Percentiles rank a stretch among this genome's conserved stretches.
Conservation (phyloP, 192 early-diverging fungal species). For the Martensiomyces pterosporus region DNA sequence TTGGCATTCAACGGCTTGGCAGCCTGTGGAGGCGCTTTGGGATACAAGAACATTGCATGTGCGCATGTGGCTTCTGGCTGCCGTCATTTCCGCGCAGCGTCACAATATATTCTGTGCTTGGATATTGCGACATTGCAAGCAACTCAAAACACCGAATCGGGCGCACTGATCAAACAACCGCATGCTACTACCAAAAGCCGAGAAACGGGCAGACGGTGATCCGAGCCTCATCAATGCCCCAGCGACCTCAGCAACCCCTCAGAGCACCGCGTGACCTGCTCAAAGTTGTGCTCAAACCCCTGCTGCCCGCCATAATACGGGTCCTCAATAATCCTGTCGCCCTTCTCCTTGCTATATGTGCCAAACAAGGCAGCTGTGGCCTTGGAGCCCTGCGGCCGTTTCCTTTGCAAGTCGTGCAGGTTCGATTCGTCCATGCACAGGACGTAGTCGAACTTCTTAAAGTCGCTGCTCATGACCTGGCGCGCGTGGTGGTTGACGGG, state of each 20-base stretch:
- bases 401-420: slow-evolving; percentile 54
- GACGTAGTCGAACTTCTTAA: slow-evolving; percentile 73
- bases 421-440: slow-evolving; percentile 91
- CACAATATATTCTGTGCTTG: too few species aligned
- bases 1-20: too few species aligned
- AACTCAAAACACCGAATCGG: too few species aligned
- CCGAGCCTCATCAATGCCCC: too few species aligned
- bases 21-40: too few species aligned
- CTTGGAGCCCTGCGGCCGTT: slow-evolving; percentile 38
- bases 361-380: slow-evolving; percentile 44
- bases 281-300: slow-evolving; percentile 44
- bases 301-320: slow-evolving; percentile 49
- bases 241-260: slow-evolving; percentile 35
- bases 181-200: background rate
- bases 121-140: too few species aligned
- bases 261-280: slow-evolving; percentile 42
- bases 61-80: too few species aligned
- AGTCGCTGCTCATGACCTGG: slow-evolving; percentile 62
- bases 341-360: slow-evolving; percentile 14
- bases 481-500: slow-evolving; percentile 72
- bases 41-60: too few species aligned
- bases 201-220: background rate
- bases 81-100: too few species aligned
- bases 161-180: background rate
- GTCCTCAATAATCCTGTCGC: slow-evolving; percentile 31